These are phyloP conservation scores for Begonia peltatifolia DNA, from an alignment of 306 rosid genomes.

Conservation along the genomic window DNA sequence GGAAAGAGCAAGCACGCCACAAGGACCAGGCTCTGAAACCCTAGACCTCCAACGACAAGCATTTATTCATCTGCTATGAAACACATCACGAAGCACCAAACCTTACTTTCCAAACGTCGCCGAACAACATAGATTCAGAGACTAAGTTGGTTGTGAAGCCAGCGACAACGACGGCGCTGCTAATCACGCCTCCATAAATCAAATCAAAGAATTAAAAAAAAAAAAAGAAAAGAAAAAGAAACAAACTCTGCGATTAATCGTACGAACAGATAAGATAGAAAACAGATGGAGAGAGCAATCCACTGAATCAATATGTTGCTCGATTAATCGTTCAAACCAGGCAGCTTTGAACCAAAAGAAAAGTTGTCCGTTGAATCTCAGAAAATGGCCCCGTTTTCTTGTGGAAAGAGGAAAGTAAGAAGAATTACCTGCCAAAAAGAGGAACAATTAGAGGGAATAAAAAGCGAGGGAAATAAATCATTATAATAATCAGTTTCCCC, in stretches of 20 bases:
- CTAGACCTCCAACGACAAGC: slow-evolving; percentile 70
- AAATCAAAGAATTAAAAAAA: neutral
- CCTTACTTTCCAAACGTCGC: slow-evolving; percentile 20
- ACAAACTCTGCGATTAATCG: neutral
- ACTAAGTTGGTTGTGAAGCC: slow-evolving; percentile 4
- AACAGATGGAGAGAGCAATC: slow-evolving; percentile 6
- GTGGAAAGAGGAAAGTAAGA: slow-evolving; percentile 5
- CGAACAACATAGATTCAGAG: slow-evolving; percentile 34
- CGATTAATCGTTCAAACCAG: slow-evolving; percentile 8
- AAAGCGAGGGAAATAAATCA: neutral
- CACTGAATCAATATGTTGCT: neutral
- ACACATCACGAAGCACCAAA: slow-evolving; percentile 31
- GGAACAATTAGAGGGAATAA: slow-evolving; percentile 3
- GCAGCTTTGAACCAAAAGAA: slow-evolving; percentile 9
- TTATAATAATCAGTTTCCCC: no score
- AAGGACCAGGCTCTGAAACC: slow-evolving; percentile 39
- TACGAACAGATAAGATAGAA: neutral
- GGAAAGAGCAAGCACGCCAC: slow-evolving; percentile 27
- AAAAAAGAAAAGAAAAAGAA: neutral
- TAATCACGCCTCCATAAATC: slow-evolving; percentile 3
- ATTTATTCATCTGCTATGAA: slow-evolving; percentile 43
- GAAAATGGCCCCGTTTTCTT: slow-evolving; percentile 10
- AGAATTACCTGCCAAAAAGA: neutral
- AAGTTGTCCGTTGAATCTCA: slow-evolving; percentile 11
- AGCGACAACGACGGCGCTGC: neutral